phyloP scores from a whole-genome alignment of 805 yeast genomes.

The Lachancea mirantina region DNA sequence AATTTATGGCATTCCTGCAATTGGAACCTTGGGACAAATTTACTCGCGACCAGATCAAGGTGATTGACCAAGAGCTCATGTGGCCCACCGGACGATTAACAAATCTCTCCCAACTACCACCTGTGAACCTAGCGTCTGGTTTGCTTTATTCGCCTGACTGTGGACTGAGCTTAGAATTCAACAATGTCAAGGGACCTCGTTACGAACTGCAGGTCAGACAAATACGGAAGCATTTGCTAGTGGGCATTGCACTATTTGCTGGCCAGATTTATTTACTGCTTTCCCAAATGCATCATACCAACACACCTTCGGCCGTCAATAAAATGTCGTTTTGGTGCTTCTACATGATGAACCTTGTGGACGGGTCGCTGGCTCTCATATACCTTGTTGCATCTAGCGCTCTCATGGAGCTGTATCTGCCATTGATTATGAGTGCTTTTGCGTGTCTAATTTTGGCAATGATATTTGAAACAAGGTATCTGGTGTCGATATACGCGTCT shows the following conservation, averaged over 20 bases:
- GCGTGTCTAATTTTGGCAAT: constrained; percentile 62
- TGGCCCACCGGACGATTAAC: constrained; percentile 79
- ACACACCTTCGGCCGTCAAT: constrained; percentile 75
- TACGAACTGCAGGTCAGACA: constrained; percentile 37
- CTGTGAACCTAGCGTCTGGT: constrained; percentile 46
- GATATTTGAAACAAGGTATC: constrained; percentile 67
- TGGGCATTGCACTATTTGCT: constrained; percentile 40
- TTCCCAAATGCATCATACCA: constrained; percentile 61
- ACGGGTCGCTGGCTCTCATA: constrained; percentile 60
- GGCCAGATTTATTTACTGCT: constrained; percentile 51
- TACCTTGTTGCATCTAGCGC: constrained; percentile 54
- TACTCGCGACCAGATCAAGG: constrained; percentile 41
- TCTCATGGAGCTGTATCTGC: constrained; percentile 50
- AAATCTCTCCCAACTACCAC: constrained; percentile 43
- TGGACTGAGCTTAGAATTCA: constrained; percentile 46
- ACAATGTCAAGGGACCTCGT: constrained; percentile 45
- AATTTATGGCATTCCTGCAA: constrained; percentile 62
- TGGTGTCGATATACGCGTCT: constrained; percentile 57
- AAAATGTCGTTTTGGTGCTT: constrained; percentile 65
- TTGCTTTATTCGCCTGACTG: constrained; percentile 85
- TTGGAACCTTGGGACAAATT: constrained; percentile 52
- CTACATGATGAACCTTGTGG: constrained; percentile 56
- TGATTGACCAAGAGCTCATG: constrained; percentile 64
- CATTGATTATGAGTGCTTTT: constrained; percentile 63
- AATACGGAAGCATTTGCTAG: constrained; percentile 37